These are phyloP conservation scores for Fusarium acutatum DNA, from an alignment of 2,329 filamentous ascomycete genomes.

Conservation along the genomic window DNA sequence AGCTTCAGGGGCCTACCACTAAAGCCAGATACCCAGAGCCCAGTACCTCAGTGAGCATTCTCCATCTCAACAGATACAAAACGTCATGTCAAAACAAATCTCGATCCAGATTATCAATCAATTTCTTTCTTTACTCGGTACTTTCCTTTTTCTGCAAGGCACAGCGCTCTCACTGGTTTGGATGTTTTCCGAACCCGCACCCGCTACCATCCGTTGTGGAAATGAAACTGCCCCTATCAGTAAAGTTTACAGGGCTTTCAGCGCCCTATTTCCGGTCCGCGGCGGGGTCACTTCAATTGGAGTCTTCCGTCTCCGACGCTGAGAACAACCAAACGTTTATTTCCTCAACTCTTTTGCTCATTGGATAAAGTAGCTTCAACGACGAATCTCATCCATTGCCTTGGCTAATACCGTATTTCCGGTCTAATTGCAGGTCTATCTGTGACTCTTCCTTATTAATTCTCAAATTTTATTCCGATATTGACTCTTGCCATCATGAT, in stretches of 20 bases:
- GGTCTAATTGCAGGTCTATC: not conserved
- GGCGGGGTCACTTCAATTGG: not conserved
- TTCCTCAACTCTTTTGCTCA: constrained; percentile 18
- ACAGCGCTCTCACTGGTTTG: constrained; percentile 7
- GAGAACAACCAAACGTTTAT: not conserved
- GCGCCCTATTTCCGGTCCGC: not conserved
- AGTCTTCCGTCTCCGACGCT: constrained; percentile 37
- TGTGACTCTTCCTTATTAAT: not conserved
- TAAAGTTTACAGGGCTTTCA: not conserved
- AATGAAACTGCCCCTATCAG: not conserved
- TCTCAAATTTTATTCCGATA: not conserved
- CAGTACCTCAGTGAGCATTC: not conserved
- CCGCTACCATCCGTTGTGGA: constrained; percentile 24
- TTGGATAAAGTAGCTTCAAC: constrained; percentile 28
- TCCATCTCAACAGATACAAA: not conserved
- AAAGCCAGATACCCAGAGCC: not conserved
- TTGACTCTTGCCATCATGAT: constrained; percentile 12
- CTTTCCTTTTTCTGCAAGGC: constrained; percentile 20
- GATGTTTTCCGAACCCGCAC: constrained; percentile 1
- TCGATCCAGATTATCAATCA: constrained; percentile 12
- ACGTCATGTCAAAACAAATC: constrained; percentile 13
- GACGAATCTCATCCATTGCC: constrained; percentile 7
- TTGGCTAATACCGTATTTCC: not conserved
- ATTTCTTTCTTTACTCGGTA: not conserved
- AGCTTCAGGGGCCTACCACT: not conserved